phyloP scores from a whole-genome alignment of 192 early-diverging fungal genomes.

The Bifiguratus adelaidae region DNA sequence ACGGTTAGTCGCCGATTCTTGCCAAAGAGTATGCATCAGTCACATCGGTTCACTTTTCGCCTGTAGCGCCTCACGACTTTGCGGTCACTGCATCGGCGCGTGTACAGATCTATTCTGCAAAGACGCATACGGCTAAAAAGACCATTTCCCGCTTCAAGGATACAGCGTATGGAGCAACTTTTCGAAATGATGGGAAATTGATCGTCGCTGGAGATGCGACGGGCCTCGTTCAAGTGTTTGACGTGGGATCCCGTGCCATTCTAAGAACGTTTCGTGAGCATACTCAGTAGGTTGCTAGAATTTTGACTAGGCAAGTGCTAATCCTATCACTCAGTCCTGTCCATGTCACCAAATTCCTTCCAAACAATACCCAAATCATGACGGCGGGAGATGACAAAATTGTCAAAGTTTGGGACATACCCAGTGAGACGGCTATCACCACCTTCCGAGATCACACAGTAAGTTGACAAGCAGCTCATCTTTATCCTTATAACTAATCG shows the following conservation, averaged over 20 bases:
- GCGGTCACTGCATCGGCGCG: slow-evolving; percentile 83
- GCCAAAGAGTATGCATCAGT: slow-evolving; percentile 85
- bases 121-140: slow-evolving; percentile 76
- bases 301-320: background rate
- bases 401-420: slow-evolving; percentile 90
- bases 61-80: slow-evolving; percentile 73
- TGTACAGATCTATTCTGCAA: slow-evolving; percentile 84
- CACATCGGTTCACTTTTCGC: slow-evolving; percentile 73
- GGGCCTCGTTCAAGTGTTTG: slow-evolving; percentile 78
- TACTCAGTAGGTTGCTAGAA: slow-evolving; percentile 29
- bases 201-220: slow-evolving; percentile 88
- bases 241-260: slow-evolving; percentile 53
- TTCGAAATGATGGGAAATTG: slow-evolving; percentile 81
- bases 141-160: slow-evolving; percentile 90
- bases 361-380: slow-evolving; percentile 69
- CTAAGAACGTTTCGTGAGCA: slow-evolving; percentile 50
- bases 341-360: slow-evolving; percentile 71
- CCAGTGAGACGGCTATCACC: slow-evolving; percentile 56
- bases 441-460: slow-evolving; percentile 69
- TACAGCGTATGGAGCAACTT: slow-evolving; percentile 68
- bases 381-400: slow-evolving; percentile 90
- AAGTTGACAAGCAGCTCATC: background rate
- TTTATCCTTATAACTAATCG: background rate
- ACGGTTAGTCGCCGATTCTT: slow-evolving; percentile 61
- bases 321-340: slow-evolving; percentile 44